Conservation (phyloP, 2,329 filamentous ascomycete species). For the Aureobasidium uvarum region DNA sequence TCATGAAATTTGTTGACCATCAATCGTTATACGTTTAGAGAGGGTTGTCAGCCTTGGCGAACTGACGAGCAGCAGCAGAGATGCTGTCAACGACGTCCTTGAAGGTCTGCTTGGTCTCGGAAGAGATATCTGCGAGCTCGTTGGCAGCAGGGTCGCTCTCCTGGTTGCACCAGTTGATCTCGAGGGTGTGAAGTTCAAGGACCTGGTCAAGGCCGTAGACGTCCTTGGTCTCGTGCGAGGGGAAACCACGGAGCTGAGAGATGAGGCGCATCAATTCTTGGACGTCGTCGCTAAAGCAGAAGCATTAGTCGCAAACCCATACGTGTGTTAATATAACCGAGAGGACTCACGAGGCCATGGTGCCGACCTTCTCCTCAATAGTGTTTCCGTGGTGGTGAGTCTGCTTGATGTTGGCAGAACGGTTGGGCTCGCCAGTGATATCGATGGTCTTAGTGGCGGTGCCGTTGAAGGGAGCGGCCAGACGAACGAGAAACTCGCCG, state of each 20-base stretch:
- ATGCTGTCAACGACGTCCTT: constrained; percentile 46
- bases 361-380: constrained; percentile 43
- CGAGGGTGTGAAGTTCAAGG: constrained; percentile 45
- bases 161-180: constrained; percentile 45
- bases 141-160: constrained; percentile 41
- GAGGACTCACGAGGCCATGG: constrained; percentile 37
- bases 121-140: constrained; percentile 38
- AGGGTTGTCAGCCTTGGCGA: constrained; percentile 43
- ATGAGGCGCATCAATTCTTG: constrained; percentile 43
- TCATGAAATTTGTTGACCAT: constrained; percentile 7
- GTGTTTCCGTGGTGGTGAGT: constrained; percentile 37
- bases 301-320: constrained; percentile 1
- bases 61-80: constrained; percentile 43
- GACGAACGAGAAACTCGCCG: constrained; percentile 38
- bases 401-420: constrained; percentile 40
- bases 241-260: constrained; percentile 43
- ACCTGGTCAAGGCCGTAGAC: constrained; percentile 43
- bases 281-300: constrained; percentile 40
- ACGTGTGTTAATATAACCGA: too few species aligned
- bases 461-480: constrained; percentile 40
- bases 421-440: constrained; percentile 45
- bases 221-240: constrained; percentile 41
- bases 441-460: constrained; percentile 39
- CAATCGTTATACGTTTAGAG: constrained; percentile 3
- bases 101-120: constrained; percentile 46